Conservation (phyloP, 2,329 filamentous ascomycete species). For the Escovopsis sp. region DNA sequence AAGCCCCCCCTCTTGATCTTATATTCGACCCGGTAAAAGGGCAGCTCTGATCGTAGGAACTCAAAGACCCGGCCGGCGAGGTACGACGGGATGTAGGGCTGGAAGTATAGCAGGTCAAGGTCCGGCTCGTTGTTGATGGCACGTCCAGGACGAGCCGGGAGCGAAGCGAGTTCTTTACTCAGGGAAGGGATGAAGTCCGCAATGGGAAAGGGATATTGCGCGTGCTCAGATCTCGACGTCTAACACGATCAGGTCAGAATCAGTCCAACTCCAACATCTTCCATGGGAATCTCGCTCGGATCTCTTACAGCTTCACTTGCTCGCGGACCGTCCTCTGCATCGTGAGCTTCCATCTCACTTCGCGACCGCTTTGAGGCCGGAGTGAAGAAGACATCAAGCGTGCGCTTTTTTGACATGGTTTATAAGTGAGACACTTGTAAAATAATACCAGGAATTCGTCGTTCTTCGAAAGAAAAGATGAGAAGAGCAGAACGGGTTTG, state of each 20-base stretch:
- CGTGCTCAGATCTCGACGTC: constrained; percentile 22
- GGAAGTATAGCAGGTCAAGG: constrained; percentile 60
- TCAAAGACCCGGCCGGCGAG: constrained; percentile 48
- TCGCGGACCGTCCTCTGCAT: background rate
- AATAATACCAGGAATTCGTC: too few relatives aligned
- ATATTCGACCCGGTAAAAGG: constrained; percentile 65
- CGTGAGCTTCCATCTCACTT: constrained; percentile 1
- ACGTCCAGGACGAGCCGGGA: constrained; percentile 37
- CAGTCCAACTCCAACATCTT: background rate
- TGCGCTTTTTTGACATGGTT: constrained; percentile 26
- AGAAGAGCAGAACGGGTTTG: too few relatives aligned
- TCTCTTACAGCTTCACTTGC: constrained; percentile 2
- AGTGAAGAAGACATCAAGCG: constrained; percentile 54
- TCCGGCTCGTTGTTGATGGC: constrained; percentile 52
- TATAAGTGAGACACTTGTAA: too few relatives aligned
- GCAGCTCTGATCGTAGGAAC: constrained; percentile 55
- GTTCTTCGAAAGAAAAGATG: too few relatives aligned
- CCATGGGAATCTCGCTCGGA: too few relatives aligned
- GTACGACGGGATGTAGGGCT: constrained; percentile 51
- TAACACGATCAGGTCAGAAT: too few relatives aligned
- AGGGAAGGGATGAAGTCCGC: constrained; percentile 25
- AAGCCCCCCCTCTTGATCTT: constrained; percentile 51
- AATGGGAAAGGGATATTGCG: constrained; percentile 37
- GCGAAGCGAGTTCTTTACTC: constrained; percentile 23
- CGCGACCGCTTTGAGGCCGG: constrained; percentile 13